Percentiles rank a stretch among this genome's conserved stretches.
Evolutionary conservation across 2,329 filamentous ascomycete species (phyloP).

Genomic region (Dothistroma pini): DNA sequence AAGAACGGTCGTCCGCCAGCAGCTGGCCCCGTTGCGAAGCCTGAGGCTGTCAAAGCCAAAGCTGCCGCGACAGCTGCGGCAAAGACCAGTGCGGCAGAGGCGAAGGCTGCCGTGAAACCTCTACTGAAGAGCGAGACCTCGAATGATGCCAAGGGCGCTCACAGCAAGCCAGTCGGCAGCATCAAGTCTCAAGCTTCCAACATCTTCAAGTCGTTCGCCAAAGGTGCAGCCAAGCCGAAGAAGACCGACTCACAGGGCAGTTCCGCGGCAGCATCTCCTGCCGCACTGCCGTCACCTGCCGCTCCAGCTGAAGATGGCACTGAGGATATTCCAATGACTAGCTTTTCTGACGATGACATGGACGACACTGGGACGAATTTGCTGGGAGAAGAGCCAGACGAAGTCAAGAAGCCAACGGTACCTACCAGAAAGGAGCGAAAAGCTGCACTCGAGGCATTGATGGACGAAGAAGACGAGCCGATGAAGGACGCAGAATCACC

Average conservation of each 20-base stretch:
- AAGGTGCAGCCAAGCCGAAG: slow-evolving; percentile 54
- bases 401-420: slow-evolving; percentile 23
- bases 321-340: slow-evolving; percentile 32
- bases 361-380: slow-evolving; percentile 35
- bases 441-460: slow-evolving; percentile 67
- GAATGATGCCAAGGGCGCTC: slow-evolving; percentile 37
- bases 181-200: slow-evolving; percentile 59
- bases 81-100: slow-evolving; percentile 14
- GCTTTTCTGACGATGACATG: slow-evolving; percentile 52
- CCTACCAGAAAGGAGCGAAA: slow-evolving; percentile 59
- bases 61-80: slow-evolving; percentile 10
- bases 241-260: slow-evolving; percentile 40
- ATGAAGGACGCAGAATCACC: slow-evolving; percentile 25
- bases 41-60: slow-evolving; percentile 19
- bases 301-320: slow-evolving; percentile 28
- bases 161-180: slow-evolving; percentile 39
- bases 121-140: slow-evolving; percentile 23
- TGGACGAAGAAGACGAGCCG: slow-evolving; percentile 57
- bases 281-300: slow-evolving; percentile 37
- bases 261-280: slow-evolving; percentile 35
- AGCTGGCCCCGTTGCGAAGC: slow-evolving; percentile 26
- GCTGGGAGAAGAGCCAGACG: slow-evolving; percentile 19
- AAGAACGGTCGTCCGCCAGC: slow-evolving; percentile 39
- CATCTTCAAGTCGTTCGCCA: slow-evolving; percentile 78
- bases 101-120: slow-evolving; percentile 20